Evolutionary conservation across 2,329 filamentous ascomycete genomes (phyloP).

Genomic region (Diaporthe caulivora): DNA sequence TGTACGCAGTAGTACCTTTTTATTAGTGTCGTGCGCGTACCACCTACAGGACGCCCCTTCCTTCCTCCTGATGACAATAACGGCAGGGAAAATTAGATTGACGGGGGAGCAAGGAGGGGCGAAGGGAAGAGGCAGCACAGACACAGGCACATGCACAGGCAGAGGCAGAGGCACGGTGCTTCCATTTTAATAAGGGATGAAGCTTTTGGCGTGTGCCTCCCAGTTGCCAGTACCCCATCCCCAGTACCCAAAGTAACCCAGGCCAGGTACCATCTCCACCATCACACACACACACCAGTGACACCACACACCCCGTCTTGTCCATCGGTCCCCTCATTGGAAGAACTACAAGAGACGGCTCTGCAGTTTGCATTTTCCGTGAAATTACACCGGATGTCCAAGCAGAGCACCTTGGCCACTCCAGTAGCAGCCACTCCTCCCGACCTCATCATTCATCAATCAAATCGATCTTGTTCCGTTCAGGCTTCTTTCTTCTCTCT

Average conservation of each 20-base stretch:
- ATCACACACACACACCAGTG: too few relatives aligned
- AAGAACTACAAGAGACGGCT: conserved; percentile 30
- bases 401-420: conserved; percentile 22
- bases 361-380: conserved; percentile 27
- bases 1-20: too few relatives aligned
- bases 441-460: neutral
- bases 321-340: conserved; percentile 11
- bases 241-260: neutral
- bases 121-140: neutral
- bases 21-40: neutral
- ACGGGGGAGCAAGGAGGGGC: conserved; percentile 4
- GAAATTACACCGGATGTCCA: conserved; percentile 15
- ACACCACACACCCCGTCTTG: neutral
- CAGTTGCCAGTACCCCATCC: neutral
- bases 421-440: neutral
- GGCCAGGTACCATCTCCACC: conserved; percentile 8
- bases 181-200: conserved; percentile 32
- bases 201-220: conserved; percentile 2
- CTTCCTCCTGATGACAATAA: conserved; percentile 27
- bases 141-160: too few relatives aligned
- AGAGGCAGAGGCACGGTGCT: conserved; percentile 20
- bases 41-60: conserved; percentile 23
- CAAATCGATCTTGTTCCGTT: neutral
- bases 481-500: conserved; percentile 6
- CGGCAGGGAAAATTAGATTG: conserved; percentile 33